Percentiles rank a stretch among this genome's conserved stretches.
Conservation (phyloP, 805 yeast species). For the Schwanniomyces pseudopolymorphus region DNA sequence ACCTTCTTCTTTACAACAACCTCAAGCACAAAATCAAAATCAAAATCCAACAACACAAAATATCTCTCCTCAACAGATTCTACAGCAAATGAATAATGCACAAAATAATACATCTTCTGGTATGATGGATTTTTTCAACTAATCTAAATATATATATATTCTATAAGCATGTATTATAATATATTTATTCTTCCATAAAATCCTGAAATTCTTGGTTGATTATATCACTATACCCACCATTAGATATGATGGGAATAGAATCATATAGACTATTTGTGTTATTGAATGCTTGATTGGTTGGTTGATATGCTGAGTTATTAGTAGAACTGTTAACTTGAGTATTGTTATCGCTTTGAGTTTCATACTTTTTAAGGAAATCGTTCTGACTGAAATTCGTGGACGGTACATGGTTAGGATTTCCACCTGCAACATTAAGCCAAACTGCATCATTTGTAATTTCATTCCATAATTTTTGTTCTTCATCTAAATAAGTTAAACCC, state of each 20-base stretch:
- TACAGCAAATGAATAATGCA: constrained; percentile 25
- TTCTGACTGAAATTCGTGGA: constrained; percentile 4
- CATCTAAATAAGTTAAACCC: constrained; percentile 40
- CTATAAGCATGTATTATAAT: not conserved
- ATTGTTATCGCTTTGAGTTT: not conserved
- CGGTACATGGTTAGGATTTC: constrained; percentile 19
- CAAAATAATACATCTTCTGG: constrained; percentile 9
- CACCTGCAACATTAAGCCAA: constrained; percentile 52
- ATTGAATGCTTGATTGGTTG: not conserved
- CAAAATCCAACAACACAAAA: constrained; percentile 10
- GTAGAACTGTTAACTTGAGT: not conserved
- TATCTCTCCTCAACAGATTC: constrained; percentile 41
- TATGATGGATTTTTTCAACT: constrained; percentile 28
- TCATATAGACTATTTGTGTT: not conserved
- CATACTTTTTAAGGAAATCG: constrained; percentile 1
- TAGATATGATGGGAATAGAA: not conserved
- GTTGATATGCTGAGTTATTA: not conserved
- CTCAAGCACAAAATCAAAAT: constrained; percentile 6
- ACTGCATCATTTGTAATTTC: constrained; percentile 76
- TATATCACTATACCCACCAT: constrained; percentile 36
- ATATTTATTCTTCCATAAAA: constrained; percentile 15
- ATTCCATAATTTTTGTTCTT: constrained; percentile 63
- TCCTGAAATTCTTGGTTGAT: constrained; percentile 39
- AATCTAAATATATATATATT: constrained; percentile 1
- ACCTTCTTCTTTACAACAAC: constrained; percentile 6